A percentile compares a stretch with the other conserved stretches of the same genome.
These are phyloP conservation scores for Fusarium mundagurra DNA, from an alignment of 2,329 filamentous ascomycete species.

Conservation along the genomic window DNA sequence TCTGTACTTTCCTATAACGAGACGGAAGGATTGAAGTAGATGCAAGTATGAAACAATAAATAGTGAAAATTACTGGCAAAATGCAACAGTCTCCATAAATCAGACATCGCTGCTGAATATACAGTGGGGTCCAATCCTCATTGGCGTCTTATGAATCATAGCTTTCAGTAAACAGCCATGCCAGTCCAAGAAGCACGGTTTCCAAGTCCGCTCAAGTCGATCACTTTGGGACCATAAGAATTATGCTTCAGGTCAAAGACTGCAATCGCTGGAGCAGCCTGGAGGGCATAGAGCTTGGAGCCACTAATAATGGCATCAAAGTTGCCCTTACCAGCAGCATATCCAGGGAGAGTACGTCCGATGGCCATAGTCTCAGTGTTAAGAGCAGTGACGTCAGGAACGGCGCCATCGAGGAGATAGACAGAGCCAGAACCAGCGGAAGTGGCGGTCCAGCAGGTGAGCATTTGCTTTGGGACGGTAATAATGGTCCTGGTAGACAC, in stretches of 20 bases:
- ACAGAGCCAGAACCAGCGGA: neutral
- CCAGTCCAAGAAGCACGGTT: constrained; percentile 5
- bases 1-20: accelerated
- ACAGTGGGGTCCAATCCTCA: too few species aligned
- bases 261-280: neutral
- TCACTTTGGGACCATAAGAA: neutral
- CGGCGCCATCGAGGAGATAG: neutral
- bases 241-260: neutral
- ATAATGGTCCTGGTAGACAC: neutral
- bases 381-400: neutral
- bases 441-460: neutral
- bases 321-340: neutral
- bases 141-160: neutral
- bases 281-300: neutral
- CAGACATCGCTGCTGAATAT: neutral
- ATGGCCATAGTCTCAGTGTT: neutral
- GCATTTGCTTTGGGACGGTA: neutral
- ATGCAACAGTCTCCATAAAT: too few species aligned
- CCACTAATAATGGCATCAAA: neutral
- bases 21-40: neutral
- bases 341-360: neutral
- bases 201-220: neutral
- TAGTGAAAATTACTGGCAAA: too few species aligned
- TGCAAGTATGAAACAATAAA: accelerated
- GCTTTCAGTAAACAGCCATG: neutral